Base-by-base conservation (phyloP, 169 alveolate genomes). In the Amoebophrya sp. region DNA sequence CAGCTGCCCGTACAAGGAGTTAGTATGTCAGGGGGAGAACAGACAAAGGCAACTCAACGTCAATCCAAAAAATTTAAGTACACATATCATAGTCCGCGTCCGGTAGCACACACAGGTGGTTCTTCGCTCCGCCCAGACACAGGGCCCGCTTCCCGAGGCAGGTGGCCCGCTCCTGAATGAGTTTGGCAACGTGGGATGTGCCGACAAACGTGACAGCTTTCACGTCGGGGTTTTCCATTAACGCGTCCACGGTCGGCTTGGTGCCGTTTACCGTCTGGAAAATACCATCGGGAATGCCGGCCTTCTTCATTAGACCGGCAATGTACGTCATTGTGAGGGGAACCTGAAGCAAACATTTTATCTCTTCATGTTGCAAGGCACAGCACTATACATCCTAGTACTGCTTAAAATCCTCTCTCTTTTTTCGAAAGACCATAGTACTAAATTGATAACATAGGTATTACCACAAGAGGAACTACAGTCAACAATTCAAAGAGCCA, bases 51-150 rank as follows among this genome's bases (percentile, higher is more conserved):
- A n/a, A n/a, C n/a, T n/a, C n/a, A n/a, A n/a, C n/a, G n/a, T n/a
- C n/a, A n/a, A n/a, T n/a, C n/a, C 2, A n/a, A n/a, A n/a, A n/a
- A n/a, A n/a, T n/a, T n/a, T n/a, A n/a, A n/a, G n/a, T n/a, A n/a
- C 83, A 66, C 83, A 66, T 66, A 25, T 66, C 83, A 25, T 66
- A 66, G 32, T 66, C 83, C 32, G 83, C 83, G 83, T 66, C 83
- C 35, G 83, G 83, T 25, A 66, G 83, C 38, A 66, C 35, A 25
- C 83, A 66, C 32, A 66, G 83, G 35, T 66, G 83, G 35, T 66
- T 66, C 83, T 66, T 66, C 7, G 83, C 83, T 2, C 83, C 83
- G 32, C 83, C 83, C 89, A 77, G 89, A 32, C 89, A 77, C 40
- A 77, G 40, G 40, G 89, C 89, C 39, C 89, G 10, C n/a, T 77